phyloP scores from a whole-genome alignment of 306 rosid species.

The Fragaria iinumae region DNA sequence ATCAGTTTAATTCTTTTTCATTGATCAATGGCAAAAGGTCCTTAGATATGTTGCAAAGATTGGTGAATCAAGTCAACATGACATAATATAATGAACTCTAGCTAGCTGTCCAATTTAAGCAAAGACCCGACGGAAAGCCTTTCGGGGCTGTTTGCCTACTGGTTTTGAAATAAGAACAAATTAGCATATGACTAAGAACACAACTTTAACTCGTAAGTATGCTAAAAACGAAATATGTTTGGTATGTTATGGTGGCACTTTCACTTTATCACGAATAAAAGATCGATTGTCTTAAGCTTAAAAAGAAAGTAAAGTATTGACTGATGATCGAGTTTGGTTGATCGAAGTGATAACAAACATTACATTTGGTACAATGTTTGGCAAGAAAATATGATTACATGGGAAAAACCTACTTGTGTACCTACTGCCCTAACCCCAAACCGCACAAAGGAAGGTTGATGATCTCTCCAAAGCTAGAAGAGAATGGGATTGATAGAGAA shows the following conservation, averaged over 20 bases:
- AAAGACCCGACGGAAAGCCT: neutral
- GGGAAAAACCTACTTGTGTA: neutral
- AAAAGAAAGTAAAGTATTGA: neutral
- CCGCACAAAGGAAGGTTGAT: neutral
- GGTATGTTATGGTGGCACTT: neutral
- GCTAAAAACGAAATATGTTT: neutral
- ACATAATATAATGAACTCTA: neutral
- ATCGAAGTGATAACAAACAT: neutral
- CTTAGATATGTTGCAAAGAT: neutral
- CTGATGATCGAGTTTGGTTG: neutral
- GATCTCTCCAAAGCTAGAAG: neutral
- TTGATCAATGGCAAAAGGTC: neutral
- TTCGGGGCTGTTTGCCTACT: conserved; percentile 18
- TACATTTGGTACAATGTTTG: neutral
- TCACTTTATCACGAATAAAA: neutral
- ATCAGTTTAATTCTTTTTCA: neutral
- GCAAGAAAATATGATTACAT: neutral
- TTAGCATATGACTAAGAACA: neutral
- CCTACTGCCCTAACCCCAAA: neutral
- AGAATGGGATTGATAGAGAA: conserved; percentile 5
- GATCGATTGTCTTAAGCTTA: neutral
- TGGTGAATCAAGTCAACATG: conserved; percentile 7
- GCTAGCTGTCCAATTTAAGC: neutral
- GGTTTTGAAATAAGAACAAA: neutral
- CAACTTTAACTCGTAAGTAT: neutral